phyloP scores from a whole-genome alignment of 208 protist genomes.

The Trypanosoma scelopori region DNA sequence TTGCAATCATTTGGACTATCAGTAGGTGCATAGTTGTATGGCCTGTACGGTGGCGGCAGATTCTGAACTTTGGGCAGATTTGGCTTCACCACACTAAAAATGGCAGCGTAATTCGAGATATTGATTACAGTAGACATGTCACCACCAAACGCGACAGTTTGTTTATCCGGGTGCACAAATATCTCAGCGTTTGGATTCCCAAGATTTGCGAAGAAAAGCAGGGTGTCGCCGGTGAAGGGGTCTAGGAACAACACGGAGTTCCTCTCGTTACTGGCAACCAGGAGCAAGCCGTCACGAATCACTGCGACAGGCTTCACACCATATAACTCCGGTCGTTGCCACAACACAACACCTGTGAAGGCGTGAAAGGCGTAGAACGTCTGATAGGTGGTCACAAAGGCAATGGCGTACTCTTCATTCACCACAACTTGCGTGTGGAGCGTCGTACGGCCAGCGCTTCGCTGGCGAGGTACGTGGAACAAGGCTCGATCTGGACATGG shows the following conservation, averaged over 20 bases:
- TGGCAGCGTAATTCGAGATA: conserved; percentile 8
- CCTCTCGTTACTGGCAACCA: conserved; percentile 1
- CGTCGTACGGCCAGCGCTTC: neutral
- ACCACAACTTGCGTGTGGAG: conserved; percentile 16
- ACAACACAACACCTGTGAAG: conserved; percentile 13
- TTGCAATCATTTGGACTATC: conserved; percentile 20
- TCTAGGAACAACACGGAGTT: conserved; percentile 17
- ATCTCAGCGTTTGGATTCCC: neutral
- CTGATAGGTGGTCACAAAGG: conserved; percentile 16
- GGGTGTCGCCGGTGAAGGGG: conserved; percentile 18
- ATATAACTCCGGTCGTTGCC: conserved; percentile 16
- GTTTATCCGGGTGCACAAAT: neutral
- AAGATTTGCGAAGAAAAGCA: conserved; percentile 13
- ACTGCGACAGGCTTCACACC: neutral
- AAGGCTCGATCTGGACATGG: conserved; percentile 18
- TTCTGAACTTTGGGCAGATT: neutral
- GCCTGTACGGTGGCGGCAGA: neutral
- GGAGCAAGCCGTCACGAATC: conserved; percentile 8
- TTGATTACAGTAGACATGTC: conserved; percentile 15
- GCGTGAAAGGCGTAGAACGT: conserved; percentile 27
- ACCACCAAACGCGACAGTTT: conserved; percentile 15
- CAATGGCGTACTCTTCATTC: conserved; percentile 25
- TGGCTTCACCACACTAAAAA: conserved; percentile 12
- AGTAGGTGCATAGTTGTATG: conserved; percentile 19
- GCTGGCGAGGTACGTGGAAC: neutral